Evolutionary conservation across 805 yeast species (phyloP).

Genomic region (Ascoidea asiatica): DNA sequence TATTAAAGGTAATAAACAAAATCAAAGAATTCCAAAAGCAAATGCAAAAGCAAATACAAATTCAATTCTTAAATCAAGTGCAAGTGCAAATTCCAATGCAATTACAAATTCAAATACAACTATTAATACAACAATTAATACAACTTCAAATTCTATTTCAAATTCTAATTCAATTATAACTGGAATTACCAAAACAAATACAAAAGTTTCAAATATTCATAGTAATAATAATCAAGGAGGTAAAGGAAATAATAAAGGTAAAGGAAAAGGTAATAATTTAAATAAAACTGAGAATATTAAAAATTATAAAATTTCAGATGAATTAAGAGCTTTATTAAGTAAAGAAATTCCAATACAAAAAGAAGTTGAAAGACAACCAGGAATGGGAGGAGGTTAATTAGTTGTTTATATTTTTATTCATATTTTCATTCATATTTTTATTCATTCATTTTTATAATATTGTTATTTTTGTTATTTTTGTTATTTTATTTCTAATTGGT

Average conservation of each 20-base stretch:
- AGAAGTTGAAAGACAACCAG: constrained; percentile 29
- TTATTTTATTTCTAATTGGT: background rate
- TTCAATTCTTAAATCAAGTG: constrained; percentile 5
- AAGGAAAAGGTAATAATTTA: constrained; percentile 2
- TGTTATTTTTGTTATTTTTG: background rate
- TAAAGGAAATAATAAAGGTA: constrained; percentile 10
- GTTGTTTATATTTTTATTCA: background rate
- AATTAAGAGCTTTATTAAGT: constrained; percentile 46
- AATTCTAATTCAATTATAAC: constrained; percentile 6
- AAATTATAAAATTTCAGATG: constrained; percentile 23
- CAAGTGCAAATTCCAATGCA: background rate
- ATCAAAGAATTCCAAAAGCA: background rate
- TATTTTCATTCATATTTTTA: background rate
- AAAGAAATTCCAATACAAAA: constrained; percentile 49
- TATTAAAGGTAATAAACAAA: background rate
- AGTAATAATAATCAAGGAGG: constrained; percentile 13
- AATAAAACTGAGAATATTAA: constrained; percentile 1
- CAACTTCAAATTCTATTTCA: no score
- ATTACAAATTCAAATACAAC: constrained; percentile 1
- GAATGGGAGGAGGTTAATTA: background rate
- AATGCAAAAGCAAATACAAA: constrained; percentile 2
- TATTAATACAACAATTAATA: background rate
- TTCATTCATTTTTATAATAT: background rate
- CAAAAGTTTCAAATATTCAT: background rate
- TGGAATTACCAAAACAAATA: constrained; percentile 12